phyloP scores from a whole-genome alignment of 441 rosid genomes.

The Daphne laureola region DNA sequence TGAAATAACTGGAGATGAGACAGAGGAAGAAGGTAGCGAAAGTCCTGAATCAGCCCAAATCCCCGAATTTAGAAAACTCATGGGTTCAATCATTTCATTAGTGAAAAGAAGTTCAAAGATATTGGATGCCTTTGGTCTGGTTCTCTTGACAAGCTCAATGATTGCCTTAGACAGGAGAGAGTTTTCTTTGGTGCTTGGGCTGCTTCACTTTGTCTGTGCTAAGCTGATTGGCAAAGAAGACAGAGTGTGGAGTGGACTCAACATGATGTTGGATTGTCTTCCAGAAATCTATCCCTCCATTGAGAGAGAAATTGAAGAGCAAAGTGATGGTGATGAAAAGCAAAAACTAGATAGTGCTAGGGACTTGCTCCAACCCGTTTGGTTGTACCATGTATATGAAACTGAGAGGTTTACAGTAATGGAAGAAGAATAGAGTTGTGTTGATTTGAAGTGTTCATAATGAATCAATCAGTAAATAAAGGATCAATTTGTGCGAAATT shows the following conservation, averaged over 20 bases:
- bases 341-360: slow-evolving; percentile 38
- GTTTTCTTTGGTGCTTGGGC: slow-evolving; percentile 44
- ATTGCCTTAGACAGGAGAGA: slow-evolving; percentile 58
- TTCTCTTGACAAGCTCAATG: slow-evolving; percentile 38
- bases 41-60: slow-evolving; percentile 26
- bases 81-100: slow-evolving; percentile 31
- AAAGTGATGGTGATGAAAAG: slow-evolving; percentile 28
- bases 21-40: slow-evolving; percentile 33
- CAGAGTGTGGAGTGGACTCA: slow-evolving; percentile 56
- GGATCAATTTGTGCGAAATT: too few species aligned
- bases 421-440: slow-evolving; percentile 30
- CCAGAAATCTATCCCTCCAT: slow-evolving; percentile 58
- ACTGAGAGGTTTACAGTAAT: slow-evolving; percentile 54
- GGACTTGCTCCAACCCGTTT: slow-evolving; percentile 72
- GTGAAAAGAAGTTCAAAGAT: slow-evolving; percentile 38
- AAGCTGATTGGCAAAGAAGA: slow-evolving; percentile 54
- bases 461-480: too few species aligned
- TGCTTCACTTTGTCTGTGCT: slow-evolving; percentile 46
- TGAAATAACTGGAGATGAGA: slow-evolving; percentile 24
- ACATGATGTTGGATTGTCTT: slow-evolving; percentile 60
- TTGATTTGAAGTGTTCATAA: background rate
- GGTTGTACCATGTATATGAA: slow-evolving; percentile 83
- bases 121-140: slow-evolving; percentile 52
- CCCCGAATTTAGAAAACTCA: slow-evolving; percentile 35
- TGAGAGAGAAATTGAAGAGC: slow-evolving; percentile 57